Evolutionary conservation across 1,284 basidiomycete species (phyloP), one percentile per base, ranked within the genome.

Genomic region (Malassezia caprae): DNA sequence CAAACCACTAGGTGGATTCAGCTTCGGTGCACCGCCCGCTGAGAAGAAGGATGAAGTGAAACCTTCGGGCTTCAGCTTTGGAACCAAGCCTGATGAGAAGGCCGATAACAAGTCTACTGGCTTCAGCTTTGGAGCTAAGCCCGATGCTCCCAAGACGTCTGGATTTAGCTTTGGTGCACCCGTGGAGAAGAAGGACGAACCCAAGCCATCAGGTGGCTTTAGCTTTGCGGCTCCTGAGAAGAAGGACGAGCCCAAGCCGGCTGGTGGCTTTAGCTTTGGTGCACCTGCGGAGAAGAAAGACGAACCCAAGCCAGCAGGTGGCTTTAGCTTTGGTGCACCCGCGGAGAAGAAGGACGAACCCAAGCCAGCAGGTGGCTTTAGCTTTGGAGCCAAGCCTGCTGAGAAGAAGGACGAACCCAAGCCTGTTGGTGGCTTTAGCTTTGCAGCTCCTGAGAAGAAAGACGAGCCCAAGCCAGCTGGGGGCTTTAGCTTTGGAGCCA

Each of bases 21-120:
- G 48, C 26, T 58, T 54, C 37, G 46, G 51, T 39, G 5, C 57
- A 1, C 28, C 30, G 30, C n/a, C 64, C 48, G 51, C 58, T 47
- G 17, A 51, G 42, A 19, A 19, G 23, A 23, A 32, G 26, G 46
- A 48, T 4, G 24, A 27, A 31, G 7, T 31, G 13, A 35, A 47
- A 19, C 39, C 39, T 23, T 11, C 64, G 8, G 61, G 58, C 21
- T 67, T 67, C 42, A 61, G 60, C 0, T 67, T 67, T 21, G 65
- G 65, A 39, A 63, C 26, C 24, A 64, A 17, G 37, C 28, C 52
- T 11, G 32, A 37, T 12, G 40, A 34, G 26, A 23, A 21, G 10
- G 30, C 19, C 8, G 35, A 48, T 2, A 10, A 46, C 24, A 47
- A 34, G 64, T 44, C 61, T 31, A 28, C 48, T 47, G 21, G 52